Conservation (phyloP, 768 basidiomycete genomes). For the Suillus lakei region DNA sequence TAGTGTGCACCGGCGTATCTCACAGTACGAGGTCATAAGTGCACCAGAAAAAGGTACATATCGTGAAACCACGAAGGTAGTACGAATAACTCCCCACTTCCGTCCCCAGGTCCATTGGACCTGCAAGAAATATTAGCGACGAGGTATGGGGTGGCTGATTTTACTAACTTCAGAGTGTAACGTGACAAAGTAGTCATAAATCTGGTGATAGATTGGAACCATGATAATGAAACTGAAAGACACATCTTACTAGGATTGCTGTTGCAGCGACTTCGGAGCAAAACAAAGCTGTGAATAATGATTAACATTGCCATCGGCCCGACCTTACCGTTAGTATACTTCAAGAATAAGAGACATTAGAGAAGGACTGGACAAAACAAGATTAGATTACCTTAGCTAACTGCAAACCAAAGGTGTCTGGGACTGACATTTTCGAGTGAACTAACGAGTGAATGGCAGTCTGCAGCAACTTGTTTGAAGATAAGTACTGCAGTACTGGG, state of each 20-base stretch:
- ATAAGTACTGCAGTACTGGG: not conserved
- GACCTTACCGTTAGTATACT: not conserved
- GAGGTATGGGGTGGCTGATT: not conserved
- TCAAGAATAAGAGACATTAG: not conserved
- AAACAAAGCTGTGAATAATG: not conserved
- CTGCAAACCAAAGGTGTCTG: not conserved
- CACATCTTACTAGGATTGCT: not conserved
- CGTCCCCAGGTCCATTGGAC: constrained; percentile 19
- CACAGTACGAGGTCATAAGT: constrained; percentile 8
- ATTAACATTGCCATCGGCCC: not conserved
- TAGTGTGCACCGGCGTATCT: not conserved
- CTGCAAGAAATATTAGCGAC: constrained; percentile 8
- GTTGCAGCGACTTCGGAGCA: not conserved
- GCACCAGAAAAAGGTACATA: constrained; percentile 11
- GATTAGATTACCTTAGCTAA: not conserved
- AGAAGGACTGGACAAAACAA: not conserved
- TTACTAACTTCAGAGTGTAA: not conserved
- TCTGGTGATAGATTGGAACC: not conserved
- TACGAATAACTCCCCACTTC: constrained; percentile 6
- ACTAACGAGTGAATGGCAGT: not conserved
- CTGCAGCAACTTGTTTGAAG: not conserved
- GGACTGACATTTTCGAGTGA: not conserved
- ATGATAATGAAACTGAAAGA: not conserved
- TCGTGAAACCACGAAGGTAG: constrained; percentile 4
- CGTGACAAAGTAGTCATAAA: not conserved